Evolutionary conservation across 2,329 filamentous ascomycete species (phyloP).

Genomic region (Cercospora zeae-maydis): DNA sequence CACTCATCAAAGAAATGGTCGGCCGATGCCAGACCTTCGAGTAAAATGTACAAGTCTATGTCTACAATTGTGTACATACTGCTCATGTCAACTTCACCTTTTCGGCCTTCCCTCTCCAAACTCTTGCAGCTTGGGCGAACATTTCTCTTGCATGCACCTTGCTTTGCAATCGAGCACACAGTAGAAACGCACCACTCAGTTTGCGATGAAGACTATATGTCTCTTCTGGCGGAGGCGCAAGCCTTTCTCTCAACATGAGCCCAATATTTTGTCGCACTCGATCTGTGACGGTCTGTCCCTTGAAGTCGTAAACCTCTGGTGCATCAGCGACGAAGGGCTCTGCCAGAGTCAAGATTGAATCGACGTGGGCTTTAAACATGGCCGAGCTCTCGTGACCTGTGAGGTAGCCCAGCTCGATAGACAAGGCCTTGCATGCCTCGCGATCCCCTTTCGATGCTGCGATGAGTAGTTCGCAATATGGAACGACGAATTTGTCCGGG

Average conservation of each 20-base stretch:
- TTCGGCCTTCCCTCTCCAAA: constrained; percentile 34
- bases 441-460: constrained; percentile 63
- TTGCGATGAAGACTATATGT: constrained; percentile 95
- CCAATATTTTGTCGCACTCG: constrained; percentile 84
- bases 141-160: constrained; percentile 75
- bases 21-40: background rate
- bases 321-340: constrained; percentile 80
- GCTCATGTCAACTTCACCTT: constrained; percentile 19
- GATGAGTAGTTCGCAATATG: constrained; percentile 75
- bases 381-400: constrained; percentile 80
- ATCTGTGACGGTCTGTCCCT: constrained; percentile 93
- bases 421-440: constrained; percentile 29
- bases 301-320: constrained; percentile 85
- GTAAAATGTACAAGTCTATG: constrained; percentile 10
- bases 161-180: constrained; percentile 84
- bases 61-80: constrained; percentile 4
- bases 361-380: constrained; percentile 90
- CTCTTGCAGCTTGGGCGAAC: constrained; percentile 59
- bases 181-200: constrained; percentile 86
- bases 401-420: constrained; percentile 64
- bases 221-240: constrained; percentile 92
- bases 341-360: constrained; percentile 81
- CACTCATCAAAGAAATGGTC: constrained; percentile 7
- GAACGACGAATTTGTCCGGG: constrained; percentile 71
- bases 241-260: constrained; percentile 82